A percentile compares a stretch with the other conserved stretches of the same genome.
Conservation (phyloP, 495 filamentous ascomycete genomes). For the Aspergillus nanangensis region DNA sequence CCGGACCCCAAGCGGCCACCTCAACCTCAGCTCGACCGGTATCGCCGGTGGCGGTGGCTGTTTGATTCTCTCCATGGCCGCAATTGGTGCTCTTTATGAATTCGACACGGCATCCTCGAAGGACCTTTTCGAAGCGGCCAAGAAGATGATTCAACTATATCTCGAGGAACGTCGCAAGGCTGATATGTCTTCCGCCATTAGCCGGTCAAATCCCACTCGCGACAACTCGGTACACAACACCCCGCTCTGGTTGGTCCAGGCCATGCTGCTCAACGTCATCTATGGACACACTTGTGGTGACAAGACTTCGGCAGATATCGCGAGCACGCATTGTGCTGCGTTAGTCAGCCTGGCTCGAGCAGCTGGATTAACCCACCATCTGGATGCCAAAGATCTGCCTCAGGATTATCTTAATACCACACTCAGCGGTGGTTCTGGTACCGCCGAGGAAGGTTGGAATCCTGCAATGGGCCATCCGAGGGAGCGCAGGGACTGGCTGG, state of each 20-base stretch:
- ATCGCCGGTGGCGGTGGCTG: slow-evolving; percentile 81
- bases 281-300: slow-evolving; percentile 96
- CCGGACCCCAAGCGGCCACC: slow-evolving; percentile 47
- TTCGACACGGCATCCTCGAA: slow-evolving; percentile 73
- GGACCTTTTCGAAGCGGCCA: slow-evolving; percentile 87
- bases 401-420: slow-evolving; percentile 32
- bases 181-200: slow-evolving; percentile 76
- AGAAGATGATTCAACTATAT: slow-evolving; percentile 91
- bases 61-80: slow-evolving; percentile 90
- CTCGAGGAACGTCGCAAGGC: slow-evolving; percentile 90
- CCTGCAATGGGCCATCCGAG: slow-evolving; percentile 48
- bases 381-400: slow-evolving; percentile 34
- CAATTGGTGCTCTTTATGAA: slow-evolving; percentile 94
- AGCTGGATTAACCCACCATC: slow-evolving; percentile 62
- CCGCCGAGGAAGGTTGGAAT: slow-evolving; percentile 21
- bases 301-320: slow-evolving; percentile 83
- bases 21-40: slow-evolving; percentile 55
- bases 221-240: slow-evolving; percentile 73
- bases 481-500: slow-evolving; percentile 79
- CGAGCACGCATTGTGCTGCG: slow-evolving; percentile 84
- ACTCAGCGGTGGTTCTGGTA: slow-evolving; percentile 2
- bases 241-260: slow-evolving; percentile 95
- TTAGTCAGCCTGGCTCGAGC: slow-evolving; percentile 87
- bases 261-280: slow-evolving; percentile 94
- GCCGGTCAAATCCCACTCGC: slow-evolving; percentile 52